Evolutionary conservation across 2,329 filamentous ascomycete species (phyloP), one percentile per base, ranked within the genome.

Genomic region (Blastomyces parvus): DNA sequence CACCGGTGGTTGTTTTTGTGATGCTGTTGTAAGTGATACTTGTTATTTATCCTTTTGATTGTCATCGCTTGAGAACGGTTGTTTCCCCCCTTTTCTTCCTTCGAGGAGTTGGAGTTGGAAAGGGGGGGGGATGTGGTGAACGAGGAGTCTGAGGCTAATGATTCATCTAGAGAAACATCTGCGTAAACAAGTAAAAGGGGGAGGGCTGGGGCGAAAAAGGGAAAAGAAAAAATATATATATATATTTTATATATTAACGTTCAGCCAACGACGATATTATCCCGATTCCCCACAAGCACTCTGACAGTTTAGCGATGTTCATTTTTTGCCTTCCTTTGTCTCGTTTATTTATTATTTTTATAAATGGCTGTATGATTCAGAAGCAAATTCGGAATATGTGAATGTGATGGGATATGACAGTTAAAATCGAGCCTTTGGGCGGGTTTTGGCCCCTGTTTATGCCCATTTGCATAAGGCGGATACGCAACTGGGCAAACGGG

Each of bases 11-110:
- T 61, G 59, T 19, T 61, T 61, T 38, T 61, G 59, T 19, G 48
- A 53, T 38, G 7, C 48, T 61, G 59, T 61, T 6, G 59, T 61
- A 30, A 44, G 59, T 61, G 9, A 44, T 33, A 13, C 17, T 48
- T 1, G 27, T 57, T 40, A 42, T 27, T 13, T 14, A 14, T 42
- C 5, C 25, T 59, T 59, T 59, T 25, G 38, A 30, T 22, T 1
- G 22, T 58, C 22, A 14, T 8, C 30, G 0, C 30, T 11, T 33
- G 40, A 7, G 6, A 9, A 36, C 1, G 0, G 17, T 9, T 36
- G 2, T 40, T 42, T 48, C 2, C 7, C 53, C 17, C 25, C n/a
- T 50, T 53, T 53, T 25, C 19, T 30, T 27, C 48, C 19, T n/a
- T n/a, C n/a, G n/a, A n/a, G n/a, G n/a, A n/a, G n/a, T n/a, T n/a